These are phyloP conservation scores for Quercus wislizeni DNA, from an alignment of 306 rosid genomes.

Conservation along the genomic window DNA sequence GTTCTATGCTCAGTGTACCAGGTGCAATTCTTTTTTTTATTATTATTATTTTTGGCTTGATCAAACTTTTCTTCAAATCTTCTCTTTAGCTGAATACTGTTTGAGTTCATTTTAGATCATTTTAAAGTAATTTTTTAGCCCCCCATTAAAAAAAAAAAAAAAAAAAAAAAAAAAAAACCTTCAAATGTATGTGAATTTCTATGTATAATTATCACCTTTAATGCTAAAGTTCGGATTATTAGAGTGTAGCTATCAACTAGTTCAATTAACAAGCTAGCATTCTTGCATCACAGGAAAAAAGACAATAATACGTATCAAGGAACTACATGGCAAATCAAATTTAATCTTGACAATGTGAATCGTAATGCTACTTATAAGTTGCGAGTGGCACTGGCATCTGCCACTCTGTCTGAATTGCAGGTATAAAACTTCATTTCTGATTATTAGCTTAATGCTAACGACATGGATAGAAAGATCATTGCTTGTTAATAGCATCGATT, in stretches of 20 bases:
- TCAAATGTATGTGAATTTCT: too few species aligned
- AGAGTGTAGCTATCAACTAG: too few species aligned
- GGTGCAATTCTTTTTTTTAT: conserved; percentile 33
- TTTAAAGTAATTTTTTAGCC: too few species aligned
- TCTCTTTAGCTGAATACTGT: neutral
- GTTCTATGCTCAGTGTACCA: conserved; percentile 89
- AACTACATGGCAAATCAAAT: conserved; percentile 95
- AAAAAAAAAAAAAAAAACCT: too few species aligned
- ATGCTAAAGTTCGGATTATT: too few species aligned
- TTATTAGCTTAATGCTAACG: neutral
- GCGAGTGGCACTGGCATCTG: conserved; percentile 81
- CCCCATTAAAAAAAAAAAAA: too few species aligned
- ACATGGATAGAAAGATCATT: too few species aligned
- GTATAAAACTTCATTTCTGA: conserved; percentile 24
- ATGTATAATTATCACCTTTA: too few species aligned
- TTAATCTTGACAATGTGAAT: conserved; percentile 51
- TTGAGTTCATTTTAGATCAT: neutral
- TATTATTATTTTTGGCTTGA: neutral
- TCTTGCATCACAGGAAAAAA: conserved; percentile 51
- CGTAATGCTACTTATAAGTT: conserved; percentile 48
- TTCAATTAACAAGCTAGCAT: neutral
- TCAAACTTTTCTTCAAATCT: neutral
- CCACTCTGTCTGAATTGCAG: conserved; percentile 77
- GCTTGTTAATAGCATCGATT: neutral
- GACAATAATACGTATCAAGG: conserved; percentile 66